These are phyloP conservation scores for Metschnikowia lochheadii DNA, from an alignment of 805 yeast genomes.

Conservation along the genomic window DNA sequence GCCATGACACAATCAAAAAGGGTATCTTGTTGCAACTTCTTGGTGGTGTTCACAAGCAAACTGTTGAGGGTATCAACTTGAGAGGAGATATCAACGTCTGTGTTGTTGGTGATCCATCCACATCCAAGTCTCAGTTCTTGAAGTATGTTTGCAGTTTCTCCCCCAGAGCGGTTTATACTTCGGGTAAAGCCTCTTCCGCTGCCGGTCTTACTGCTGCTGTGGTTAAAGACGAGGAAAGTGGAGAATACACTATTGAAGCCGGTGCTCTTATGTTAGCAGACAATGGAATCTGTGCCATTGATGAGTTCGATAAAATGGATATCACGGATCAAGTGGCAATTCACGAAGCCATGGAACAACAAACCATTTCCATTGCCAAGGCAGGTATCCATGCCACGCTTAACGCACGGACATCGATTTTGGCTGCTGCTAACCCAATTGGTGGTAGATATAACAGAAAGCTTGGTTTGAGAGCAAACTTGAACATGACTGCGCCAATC, in stretches of 20 bases:
- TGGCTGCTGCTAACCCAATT: conserved; percentile 98
- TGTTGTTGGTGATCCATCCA: conserved; percentile 96
- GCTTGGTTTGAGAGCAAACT: conserved; percentile 74
- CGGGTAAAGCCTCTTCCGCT: conserved; percentile 97
- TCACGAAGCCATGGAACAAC: conserved; percentile 99
- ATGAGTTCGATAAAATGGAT: conserved; percentile 98
- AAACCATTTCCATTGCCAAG: conserved; percentile 95
- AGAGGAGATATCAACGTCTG: conserved; percentile 97
- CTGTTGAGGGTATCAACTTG: conserved; percentile 89
- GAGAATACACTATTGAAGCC: conserved; percentile 96
- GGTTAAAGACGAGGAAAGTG: conserved; percentile 94
- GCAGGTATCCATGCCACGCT: conserved; percentile 98
- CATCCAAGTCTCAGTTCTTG: conserved; percentile 92
- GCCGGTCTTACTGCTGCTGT: conserved; percentile 99
- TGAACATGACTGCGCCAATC: conserved; percentile 96
- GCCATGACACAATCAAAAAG: conserved; percentile 91
- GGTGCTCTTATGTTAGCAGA: conserved; percentile 98
- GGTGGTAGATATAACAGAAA: conserved; percentile 96
- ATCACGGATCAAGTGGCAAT: conserved; percentile 93
- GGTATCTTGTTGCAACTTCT: conserved; percentile 83
- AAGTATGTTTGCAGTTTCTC: conserved; percentile 89
- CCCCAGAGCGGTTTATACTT: conserved; percentile 93
- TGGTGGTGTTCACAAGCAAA: conserved; percentile 93
- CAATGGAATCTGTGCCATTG: conserved; percentile 97
- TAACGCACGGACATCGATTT: conserved; percentile 91